Base-by-base conservation (phyloP, 306 rosid species). In the Vigna nakashimae region DNA sequence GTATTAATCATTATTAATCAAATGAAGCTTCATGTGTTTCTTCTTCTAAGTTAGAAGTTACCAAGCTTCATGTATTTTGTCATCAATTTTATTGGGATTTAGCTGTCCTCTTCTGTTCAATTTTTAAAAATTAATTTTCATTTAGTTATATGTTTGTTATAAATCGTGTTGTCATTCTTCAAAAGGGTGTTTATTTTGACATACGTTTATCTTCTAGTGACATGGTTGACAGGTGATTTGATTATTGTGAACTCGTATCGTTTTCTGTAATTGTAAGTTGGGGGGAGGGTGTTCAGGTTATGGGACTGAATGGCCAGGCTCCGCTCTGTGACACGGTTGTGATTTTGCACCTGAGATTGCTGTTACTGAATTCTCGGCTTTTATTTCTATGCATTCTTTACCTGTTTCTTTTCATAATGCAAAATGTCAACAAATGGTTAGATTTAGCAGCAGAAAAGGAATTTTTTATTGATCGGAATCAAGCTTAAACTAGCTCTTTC, bases 1-100 rank as follows among this genome's bases (percentile, higher is more conserved):
- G 56, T 74, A 73, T 65, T 80, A 22, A 6, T 52, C 45, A 15
- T 24, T 1, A 50, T 71, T 42, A 13, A 42, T 34, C 22, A 43
- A 24, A 26, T 26, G 74, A 65, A 53, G 48, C 45, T 43, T 65
- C 8, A 34, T 40, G 13, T 20, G 13, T 36, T 76, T 65, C 22
- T 34, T 26, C 42, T 50, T 49, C 11, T n/a, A 45, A 51, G 42
- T 75, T 13, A 30, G 40, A 74, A 10, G 2, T 48, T 24, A 5
- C 5, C 59, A 6, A 45, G 8, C 59, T 60, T 74, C 48, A 28
- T 22, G 55, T 48, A 7, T 28, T 60, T 46, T n/a, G 2, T 38
- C 28, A 4, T 65, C 51, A 38, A 36, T 16, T 65, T 4, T 4
- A 17, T 40, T 18, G 30, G 9, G 70, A 38, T 18, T 66, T 12